Evolutionary conservation across 73 alveolate species (phyloP).

Genomic region (Paramecium pentaurelia): DNA sequence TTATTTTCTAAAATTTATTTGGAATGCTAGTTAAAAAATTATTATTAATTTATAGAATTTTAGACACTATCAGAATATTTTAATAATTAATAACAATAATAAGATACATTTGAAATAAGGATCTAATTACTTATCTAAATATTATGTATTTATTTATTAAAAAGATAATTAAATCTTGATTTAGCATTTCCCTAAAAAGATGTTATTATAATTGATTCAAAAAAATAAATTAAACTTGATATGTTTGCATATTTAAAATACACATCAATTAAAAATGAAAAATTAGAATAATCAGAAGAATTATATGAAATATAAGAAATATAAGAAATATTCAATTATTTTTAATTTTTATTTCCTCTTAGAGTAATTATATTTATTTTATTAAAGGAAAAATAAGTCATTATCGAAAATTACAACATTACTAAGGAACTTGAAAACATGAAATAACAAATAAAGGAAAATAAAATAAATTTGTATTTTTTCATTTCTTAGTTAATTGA

Average conservation of each 20-base stretch:
- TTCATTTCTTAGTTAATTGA: not conserved
- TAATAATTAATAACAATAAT: not conserved
- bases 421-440: not conserved
- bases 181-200: not conserved
- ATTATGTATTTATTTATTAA: not conserved
- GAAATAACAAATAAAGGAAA: not conserved
- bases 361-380: not conserved
- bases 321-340: not conserved
- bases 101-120: not conserved
- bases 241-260: not conserved
- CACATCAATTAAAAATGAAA: not conserved
- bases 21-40: not conserved
- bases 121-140: not conserved
- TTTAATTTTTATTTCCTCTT: not conserved
- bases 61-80: not conserved
- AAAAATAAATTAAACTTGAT: not conserved
- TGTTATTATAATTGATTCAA: not conserved
- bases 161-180: not conserved
- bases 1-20: not conserved
- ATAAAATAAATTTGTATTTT: not conserved
- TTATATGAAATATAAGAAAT: not conserved
- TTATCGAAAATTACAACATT: not conserved
- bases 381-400: not conserved
- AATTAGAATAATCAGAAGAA: not conserved
- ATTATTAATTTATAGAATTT: not conserved